Evolutionary conservation across 2,329 filamentous ascomycete species (phyloP), one percentile per base, ranked within the genome.

Genomic region (Xylariaceae sp.): DNA sequence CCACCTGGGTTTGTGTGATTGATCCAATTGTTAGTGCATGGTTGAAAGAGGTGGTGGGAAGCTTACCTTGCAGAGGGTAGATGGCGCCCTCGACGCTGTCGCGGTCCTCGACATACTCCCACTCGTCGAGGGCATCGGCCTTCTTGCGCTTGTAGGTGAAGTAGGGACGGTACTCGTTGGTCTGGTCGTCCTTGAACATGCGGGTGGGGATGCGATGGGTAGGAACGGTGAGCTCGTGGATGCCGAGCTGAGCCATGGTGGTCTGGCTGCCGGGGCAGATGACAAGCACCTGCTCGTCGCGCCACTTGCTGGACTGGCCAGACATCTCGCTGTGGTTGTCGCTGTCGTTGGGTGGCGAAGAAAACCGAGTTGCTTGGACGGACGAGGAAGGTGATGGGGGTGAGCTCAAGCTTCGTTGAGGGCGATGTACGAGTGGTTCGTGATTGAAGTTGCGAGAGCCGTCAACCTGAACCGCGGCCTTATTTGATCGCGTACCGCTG

Each of bases 191-290:
- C 56, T 83, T 82, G 42, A 97, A 98, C 90, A 98, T 95, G 72
- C 93, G 86, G 67, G 92, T 96, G 23, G 87, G 83, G 55, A 97
- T 80, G 56, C 90, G 87, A 65, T 88, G 80, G 51, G 83, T 79
- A n/a, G 93, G 89, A 35, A 90, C 91, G 27, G 91, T 95, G 66
- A 97, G 85, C 72, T 96, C 91, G 58, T 83, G 84, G 58, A 93
- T 85, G 41, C 91, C 91, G 33, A 95, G 79, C 76, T 95, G 90
- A 55, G 90, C 91, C 71, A 95, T 82, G 48, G 90, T 95, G 54
- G 85, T 92, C 69, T 86, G 84, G 65, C 90, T 95, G 63, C 91
- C 91, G 25, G 86, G 86, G 67, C 84, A 85, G 69, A 91, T 83
- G 64, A 91, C 68, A 61, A 82, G 76, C 60, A 82, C 69, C 72